A percentile compares a stretch with the other conserved stretches of the same genome.
These are phyloP conservation scores for Oryza rufipogon DNA, from an alignment of 176 grass and related monocot genomes.

Conservation along the genomic window DNA sequence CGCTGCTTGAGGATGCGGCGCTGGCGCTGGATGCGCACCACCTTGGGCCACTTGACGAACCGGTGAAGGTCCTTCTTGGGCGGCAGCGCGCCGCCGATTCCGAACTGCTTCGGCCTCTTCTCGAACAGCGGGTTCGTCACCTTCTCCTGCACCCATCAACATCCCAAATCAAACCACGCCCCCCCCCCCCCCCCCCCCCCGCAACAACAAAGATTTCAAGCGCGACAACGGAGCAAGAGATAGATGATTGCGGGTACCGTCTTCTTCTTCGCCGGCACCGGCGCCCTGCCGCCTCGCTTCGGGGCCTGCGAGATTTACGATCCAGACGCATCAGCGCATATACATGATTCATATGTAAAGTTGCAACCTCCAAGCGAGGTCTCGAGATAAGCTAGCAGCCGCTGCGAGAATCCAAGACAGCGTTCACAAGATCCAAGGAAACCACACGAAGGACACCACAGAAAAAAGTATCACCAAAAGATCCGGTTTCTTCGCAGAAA, in stretches of 20 bases:
- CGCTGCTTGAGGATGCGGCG: slow-evolving; percentile 95
- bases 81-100: slow-evolving; percentile 74
- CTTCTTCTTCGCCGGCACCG: slow-evolving; percentile 57
- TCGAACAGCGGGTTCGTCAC: slow-evolving; percentile 83
- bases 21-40: slow-evolving; percentile 87
- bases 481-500: background rate
- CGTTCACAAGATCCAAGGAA: slow-evolving; percentile 9
- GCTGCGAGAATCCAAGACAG: background rate
- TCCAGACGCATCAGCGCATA: background rate
- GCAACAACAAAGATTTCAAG: background rate
- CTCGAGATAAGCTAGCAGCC: too few species aligned
- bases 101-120: slow-evolving; percentile 95
- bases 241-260: background rate
- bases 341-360: background rate
- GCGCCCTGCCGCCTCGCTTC: slow-evolving; percentile 58
- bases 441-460: background rate
- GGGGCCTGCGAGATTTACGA: slow-evolving; percentile 54
- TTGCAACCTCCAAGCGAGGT: background rate
- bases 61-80: slow-evolving; percentile 86
- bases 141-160: slow-evolving; percentile 46
- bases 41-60: slow-evolving; percentile 96
- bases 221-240: background rate
- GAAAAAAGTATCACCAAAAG: background rate
- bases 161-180: background rate
- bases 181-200: too few species aligned